Evolutionary conservation across 805 yeast genomes (phyloP).

Genomic region (Wickerhamiella australiensis): DNA sequence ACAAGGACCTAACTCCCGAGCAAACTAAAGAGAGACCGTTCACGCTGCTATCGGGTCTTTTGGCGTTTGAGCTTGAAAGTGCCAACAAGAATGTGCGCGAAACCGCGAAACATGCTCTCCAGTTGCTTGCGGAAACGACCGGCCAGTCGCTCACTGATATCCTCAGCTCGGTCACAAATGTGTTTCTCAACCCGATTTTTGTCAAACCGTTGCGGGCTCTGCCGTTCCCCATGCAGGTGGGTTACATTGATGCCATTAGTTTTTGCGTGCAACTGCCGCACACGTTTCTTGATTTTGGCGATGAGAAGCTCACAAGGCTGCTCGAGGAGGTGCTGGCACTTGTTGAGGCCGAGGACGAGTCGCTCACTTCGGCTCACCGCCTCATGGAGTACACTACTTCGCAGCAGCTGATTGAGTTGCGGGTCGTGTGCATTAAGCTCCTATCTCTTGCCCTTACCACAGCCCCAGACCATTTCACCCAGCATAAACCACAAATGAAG

Average conservation of each 20-base stretch:
- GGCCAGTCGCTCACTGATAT: constrained; percentile 58
- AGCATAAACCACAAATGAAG: constrained; percentile 49
- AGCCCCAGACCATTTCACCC: constrained; percentile 60
- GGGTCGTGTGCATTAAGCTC: constrained; percentile 81
- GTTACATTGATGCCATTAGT: constrained; percentile 94
- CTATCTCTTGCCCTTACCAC: constrained; percentile 73
- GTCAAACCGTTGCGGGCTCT: constrained; percentile 93
- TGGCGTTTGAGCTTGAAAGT: constrained; percentile 86
- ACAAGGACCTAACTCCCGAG: constrained; percentile 46
- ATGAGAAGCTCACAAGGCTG: constrained; percentile 64
- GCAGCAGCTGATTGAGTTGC: constrained; percentile 71
- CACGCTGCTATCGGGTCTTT: constrained; percentile 71
- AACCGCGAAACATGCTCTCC: constrained; percentile 62
- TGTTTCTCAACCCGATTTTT: constrained; percentile 82
- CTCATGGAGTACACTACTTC: constrained; percentile 78
- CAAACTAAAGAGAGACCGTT: constrained; percentile 60
- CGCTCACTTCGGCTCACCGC: constrained; percentile 76
- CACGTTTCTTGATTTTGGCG: constrained; percentile 74
- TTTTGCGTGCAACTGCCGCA: constrained; percentile 73
- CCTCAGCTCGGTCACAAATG: constrained; percentile 70
- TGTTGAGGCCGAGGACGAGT: constrained; percentile 96
- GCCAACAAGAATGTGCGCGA: constrained; percentile 73
- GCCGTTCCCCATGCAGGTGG: constrained; percentile 98
- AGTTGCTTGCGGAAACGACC: constrained; percentile 57
- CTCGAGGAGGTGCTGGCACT: constrained; percentile 82